These are phyloP conservation scores for Stellera chamaejasme DNA, from an alignment of 345 rosid species.

Conservation along the genomic window DNA sequence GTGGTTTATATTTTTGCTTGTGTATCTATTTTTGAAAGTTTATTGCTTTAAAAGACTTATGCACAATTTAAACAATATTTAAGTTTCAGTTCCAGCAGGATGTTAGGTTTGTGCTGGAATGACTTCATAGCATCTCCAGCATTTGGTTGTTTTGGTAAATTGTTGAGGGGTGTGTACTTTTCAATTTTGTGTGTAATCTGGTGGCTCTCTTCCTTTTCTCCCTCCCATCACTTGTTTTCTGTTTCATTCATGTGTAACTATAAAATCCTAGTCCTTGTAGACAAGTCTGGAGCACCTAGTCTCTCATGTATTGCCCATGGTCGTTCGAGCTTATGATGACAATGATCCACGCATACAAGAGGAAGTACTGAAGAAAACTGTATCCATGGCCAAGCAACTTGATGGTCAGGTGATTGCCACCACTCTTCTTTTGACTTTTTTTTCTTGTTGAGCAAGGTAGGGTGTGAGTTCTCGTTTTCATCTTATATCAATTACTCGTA, in stretches of 20 bases:
- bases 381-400: constrained; percentile 64
- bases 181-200: no score
- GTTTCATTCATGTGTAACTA: constrained; percentile 5
- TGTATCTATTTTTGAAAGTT: no score
- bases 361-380: constrained; percentile 76
- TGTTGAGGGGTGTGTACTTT: no score
- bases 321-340: constrained; percentile 92
- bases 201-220: neutral
- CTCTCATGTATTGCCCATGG: constrained; percentile 68
- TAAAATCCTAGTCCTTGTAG: constrained; percentile 28
- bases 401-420: constrained; percentile 65
- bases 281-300: constrained; percentile 57
- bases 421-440: neutral
- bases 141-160: no score
- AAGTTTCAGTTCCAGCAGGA: no score
- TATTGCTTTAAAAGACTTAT: no score
- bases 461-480: no score
- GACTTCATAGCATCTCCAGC: no score
- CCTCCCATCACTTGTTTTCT: constrained; percentile 1
- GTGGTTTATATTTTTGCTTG: no score
- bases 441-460: neutral
- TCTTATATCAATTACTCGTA: no score
- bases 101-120: no score
- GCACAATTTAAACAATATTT: no score
- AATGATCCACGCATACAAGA: constrained; percentile 94